Conservation (phyloP, 805 yeast species). For the Blastobotrys muscicola region DNA sequence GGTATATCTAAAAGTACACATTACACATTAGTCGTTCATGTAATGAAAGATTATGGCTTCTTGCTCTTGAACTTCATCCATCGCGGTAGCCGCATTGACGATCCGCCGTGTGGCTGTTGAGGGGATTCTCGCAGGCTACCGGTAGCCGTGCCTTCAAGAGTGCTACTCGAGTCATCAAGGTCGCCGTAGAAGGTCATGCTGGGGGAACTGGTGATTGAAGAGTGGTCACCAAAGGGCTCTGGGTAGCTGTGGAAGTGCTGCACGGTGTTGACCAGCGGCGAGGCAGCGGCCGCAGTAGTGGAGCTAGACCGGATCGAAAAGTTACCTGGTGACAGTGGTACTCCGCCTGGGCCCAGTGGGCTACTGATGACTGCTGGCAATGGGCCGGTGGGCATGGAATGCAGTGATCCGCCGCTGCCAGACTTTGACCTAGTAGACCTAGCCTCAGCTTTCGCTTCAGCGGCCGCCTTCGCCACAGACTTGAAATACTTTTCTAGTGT, state of each 20-base stretch:
- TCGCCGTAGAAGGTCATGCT: too few species aligned
- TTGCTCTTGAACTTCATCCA: conserved; percentile 1
- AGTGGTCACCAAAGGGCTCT: too few species aligned
- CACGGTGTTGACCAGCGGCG: too few species aligned
- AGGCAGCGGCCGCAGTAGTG: too few species aligned
- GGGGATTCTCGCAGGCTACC: background rate
- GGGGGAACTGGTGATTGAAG: too few species aligned
- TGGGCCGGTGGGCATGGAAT: background rate
- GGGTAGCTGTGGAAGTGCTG: too few species aligned
- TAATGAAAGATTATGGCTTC: background rate
- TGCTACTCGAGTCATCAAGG: too few species aligned
- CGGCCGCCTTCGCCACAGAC: conserved; percentile 3
- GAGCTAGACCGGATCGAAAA: too few species aligned
- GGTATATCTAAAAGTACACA: background rate
- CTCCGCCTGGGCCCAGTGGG: too few species aligned
- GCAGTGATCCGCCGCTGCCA: background rate
- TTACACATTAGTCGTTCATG: background rate
- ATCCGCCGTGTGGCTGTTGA: background rate
- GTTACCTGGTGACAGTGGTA: too few species aligned
- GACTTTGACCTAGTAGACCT: background rate
- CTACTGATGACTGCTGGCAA: background rate
- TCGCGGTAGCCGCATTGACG: background rate
- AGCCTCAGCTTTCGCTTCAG: background rate
- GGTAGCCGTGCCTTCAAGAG: background rate
- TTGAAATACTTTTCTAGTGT: conserved; percentile 2